Evolutionary conservation across 2,329 filamentous ascomycete genomes (phyloP).

Genomic region (Cladosporium phlei): DNA sequence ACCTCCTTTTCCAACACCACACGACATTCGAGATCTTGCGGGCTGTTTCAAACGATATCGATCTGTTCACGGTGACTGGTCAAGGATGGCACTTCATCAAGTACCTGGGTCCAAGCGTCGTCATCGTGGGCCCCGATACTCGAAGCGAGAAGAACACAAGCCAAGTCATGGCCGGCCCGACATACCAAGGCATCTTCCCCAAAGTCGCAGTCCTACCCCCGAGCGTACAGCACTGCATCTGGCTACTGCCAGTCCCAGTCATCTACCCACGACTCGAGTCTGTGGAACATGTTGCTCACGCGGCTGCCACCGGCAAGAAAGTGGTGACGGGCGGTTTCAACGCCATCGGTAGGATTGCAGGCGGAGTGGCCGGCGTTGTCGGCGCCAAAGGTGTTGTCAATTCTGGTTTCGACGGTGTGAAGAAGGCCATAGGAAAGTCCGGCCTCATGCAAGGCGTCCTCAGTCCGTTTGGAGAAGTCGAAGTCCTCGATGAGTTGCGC

Average conservation of each 20-base stretch:
- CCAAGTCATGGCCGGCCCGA: slow-evolving; percentile 91
- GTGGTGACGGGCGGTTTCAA: slow-evolving; percentile 96
- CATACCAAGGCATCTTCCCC: slow-evolving; percentile 94
- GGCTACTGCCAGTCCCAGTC: slow-evolving; percentile 89
- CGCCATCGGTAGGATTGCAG: slow-evolving; percentile 88
- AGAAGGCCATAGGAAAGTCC: slow-evolving; percentile 92
- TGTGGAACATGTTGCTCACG: slow-evolving; percentile 85
- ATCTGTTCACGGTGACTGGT: slow-evolving; percentile 96
- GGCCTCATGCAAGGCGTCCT: slow-evolving; percentile 94
- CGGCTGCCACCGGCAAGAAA: slow-evolving; percentile 91
- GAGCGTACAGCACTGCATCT: slow-evolving; percentile 92
- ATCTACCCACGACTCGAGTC: slow-evolving; percentile 88
- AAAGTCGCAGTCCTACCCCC: slow-evolving; percentile 87
- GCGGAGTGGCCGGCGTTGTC: slow-evolving; percentile 89
- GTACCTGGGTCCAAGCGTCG: slow-evolving; percentile 85
- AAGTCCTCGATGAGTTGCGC: slow-evolving; percentile 86
- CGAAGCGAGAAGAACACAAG: slow-evolving; percentile 85
- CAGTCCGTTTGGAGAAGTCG: slow-evolving; percentile 93
- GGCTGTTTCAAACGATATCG: slow-evolving; percentile 79
- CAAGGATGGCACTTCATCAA: slow-evolving; percentile 98
- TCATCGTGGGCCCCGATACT: slow-evolving; percentile 84
- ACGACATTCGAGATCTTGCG: slow-evolving; percentile 90
- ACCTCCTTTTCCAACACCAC: slow-evolving; percentile 95
- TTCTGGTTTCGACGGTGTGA: slow-evolving; percentile 88
- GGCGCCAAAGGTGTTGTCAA: slow-evolving; percentile 90